Evolutionary conservation across 192 early-diverging fungal genomes (phyloP).

Genomic region (Paraglomus occultum): DNA sequence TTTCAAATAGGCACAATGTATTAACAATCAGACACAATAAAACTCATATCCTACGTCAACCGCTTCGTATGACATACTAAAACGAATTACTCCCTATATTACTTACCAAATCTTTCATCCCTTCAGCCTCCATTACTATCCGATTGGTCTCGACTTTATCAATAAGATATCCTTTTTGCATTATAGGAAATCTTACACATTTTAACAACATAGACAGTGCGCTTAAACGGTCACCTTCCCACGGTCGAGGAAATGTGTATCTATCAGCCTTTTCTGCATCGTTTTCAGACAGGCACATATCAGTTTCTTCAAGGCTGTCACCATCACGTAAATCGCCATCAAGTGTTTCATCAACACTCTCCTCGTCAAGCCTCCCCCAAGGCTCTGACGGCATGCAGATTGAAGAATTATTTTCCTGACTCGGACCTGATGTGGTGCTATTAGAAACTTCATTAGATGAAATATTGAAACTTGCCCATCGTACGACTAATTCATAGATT

Average conservation of each 20-base stretch:
- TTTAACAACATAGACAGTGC: conserved; percentile 34
- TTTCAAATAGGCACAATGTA: background rate
- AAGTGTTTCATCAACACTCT: background rate
- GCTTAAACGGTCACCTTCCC: conserved; percentile 19
- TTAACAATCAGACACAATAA: background rate
- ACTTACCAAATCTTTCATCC: conserved; percentile 40
- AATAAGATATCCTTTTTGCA: conserved; percentile 32
- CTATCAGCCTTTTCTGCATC: background rate
- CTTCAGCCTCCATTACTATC: conserved; percentile 31
- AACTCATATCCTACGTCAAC: background rate
- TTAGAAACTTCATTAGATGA: background rate
- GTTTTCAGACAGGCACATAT: background rate
- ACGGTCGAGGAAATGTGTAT: conserved; percentile 15
- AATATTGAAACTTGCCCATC: conserved; percentile 29
- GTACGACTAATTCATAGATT: conserved; percentile 32
- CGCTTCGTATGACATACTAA: background rate
- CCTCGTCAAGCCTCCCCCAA: background rate
- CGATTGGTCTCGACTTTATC: conserved; percentile 31
- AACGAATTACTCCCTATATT: background rate
- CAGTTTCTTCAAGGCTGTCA: background rate
- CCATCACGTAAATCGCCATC: background rate
- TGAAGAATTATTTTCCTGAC: background rate
- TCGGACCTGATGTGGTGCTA: background rate
- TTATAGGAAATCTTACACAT: conserved; percentile 40
- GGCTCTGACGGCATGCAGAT: conserved; percentile 25